Evolutionary conservation across 805 yeast genomes (phyloP), one percentile per base, ranked within the genome.

Genomic region (Candida schatavii): DNA sequence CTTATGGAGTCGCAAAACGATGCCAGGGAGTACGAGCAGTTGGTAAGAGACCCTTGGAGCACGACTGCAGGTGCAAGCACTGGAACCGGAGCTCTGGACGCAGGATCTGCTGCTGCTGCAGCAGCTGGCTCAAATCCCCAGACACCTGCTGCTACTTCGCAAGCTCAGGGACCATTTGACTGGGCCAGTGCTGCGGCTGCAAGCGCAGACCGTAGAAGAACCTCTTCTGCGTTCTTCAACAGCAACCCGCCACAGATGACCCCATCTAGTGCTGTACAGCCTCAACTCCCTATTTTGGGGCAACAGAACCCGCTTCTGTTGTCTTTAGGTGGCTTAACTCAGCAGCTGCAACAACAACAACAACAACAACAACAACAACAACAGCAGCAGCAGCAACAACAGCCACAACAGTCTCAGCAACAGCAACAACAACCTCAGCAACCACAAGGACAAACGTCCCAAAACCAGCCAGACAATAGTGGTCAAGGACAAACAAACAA

Each of bases 221-320:
- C 77, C 35, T 67, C 76, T 9, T 74, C 80, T 26, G 74, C 75
- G 13, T 77, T 78, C 54, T 78, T 77, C 63, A 72, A 62, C 42
- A 61, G 56, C 35, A 47, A 58, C 29, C 40, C 43, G 21, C 27
- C 44, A n/a, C 39, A 46, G 19, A 46, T 47, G 29, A 39, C 46
- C 23, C 44, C 46, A 15, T 13, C 17, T 17, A 31, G 19, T 31
- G 11, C 35, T 5, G 15, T 31, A 49, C 40, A 29, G 14, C 47
- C 53, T 42, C 40, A 51, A 44, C 42, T 18, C 30, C 46, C 10
- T 36, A 39, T 37, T 39, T 21, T 22, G 54, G n/a, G 44, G 49
- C 28, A 51, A 50, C 45, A 23, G 11, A 23, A 23, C 11, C 27
- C 27, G 11, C 27, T 23, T 23, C 27, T 7, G 11, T 23, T 23